Base-by-base conservation (phyloP, 768 basidiomycete species). In the Candolleomyces aberdarensis region DNA sequence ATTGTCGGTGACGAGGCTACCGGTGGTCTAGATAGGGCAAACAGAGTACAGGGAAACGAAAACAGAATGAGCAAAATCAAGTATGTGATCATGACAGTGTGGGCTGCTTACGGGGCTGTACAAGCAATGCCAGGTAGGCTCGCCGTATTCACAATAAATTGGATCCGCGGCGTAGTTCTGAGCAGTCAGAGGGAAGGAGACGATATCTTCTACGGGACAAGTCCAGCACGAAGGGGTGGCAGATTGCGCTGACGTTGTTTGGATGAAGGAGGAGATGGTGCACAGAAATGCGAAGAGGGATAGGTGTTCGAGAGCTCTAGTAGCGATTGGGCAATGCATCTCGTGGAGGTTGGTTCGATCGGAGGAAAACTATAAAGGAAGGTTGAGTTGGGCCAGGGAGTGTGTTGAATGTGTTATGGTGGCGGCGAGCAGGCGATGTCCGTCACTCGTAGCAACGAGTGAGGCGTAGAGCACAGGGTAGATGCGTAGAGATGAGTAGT, bases 151-250 rank as follows among this genome's bases (percentile, higher is more conserved):
- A 29, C 59, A 60, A 3, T 17, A 14, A 29, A 60, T 48, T 8
- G 59, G 46, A 41, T 48, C 31, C 4, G 17, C 11, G 26, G 7
- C 22, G 22, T 46, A 46, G 43, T 31, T 32, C 5, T 52, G 6
- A 14, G 13, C 32, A 2, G 59, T 26, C 43, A 60, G 26, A 5
- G 53, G 44, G 20, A 47, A 60, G 39, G 17, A 26, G 43, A 54
- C 59, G 13, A 47, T 32, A 29, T 60, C 59, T 14, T 31, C 46
- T 5, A 29, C 17, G 4, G 59, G 53, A 44, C 59, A 60, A 10
- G 55, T 29, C 8, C 39, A 60, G 59, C 59, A 60, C 11, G 53
- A 55, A 15, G 59, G 59, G 2, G 31, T 49, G 17, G 52, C 41
- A 7, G 59, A 55, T 17, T 51, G 59, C 5, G 41, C 55, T 19